Conservation (phyloP, 768 basidiomycete species). For the Naematelia aurantialba region DNA sequence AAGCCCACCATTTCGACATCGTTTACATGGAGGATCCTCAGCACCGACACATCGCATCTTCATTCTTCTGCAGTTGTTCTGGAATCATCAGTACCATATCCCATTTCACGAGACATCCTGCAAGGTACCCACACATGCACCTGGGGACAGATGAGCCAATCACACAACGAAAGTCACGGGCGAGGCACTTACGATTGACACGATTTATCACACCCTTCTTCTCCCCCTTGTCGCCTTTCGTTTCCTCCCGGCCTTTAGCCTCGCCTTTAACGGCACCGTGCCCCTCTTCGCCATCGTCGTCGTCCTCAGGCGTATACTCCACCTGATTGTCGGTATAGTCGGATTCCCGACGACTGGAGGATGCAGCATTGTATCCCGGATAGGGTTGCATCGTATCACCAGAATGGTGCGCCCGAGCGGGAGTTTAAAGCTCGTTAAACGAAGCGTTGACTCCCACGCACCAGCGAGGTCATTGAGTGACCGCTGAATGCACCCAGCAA, state of each 20-base stretch:
- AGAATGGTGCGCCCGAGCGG: too few species aligned
- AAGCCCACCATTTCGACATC: constrained; percentile 81
- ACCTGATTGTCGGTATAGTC: background rate
- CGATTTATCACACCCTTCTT: constrained; percentile 48
- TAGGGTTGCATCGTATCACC: background rate
- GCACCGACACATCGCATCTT: constrained; percentile 97
- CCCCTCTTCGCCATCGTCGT: constrained; percentile 7
- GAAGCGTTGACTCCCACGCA: too few species aligned
- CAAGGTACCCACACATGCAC: constrained; percentile 39
- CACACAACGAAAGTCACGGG: background rate
- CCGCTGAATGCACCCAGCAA: too few species aligned
- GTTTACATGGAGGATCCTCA: constrained; percentile 92
- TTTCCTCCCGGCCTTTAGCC: constrained; percentile 19
- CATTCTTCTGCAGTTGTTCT: constrained; percentile 94
- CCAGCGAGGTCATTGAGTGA: too few species aligned
- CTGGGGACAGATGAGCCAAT: constrained; percentile 17
- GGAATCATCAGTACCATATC: constrained; percentile 16
- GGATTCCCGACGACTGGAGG: background rate
- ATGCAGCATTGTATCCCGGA: background rate
- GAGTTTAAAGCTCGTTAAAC: too few species aligned
- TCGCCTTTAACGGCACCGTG: constrained; percentile 9
- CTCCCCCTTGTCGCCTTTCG: constrained; percentile 15
- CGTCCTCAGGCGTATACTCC: constrained; percentile 9
- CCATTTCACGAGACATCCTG: background rate
- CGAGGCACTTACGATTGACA: constrained; percentile 45